A percentile compares a stretch with the other conserved stretches of the same genome.
phyloP scores from a whole-genome alignment of 1,284 basidiomycete species.

The Rhizoctonia solani region DNA sequence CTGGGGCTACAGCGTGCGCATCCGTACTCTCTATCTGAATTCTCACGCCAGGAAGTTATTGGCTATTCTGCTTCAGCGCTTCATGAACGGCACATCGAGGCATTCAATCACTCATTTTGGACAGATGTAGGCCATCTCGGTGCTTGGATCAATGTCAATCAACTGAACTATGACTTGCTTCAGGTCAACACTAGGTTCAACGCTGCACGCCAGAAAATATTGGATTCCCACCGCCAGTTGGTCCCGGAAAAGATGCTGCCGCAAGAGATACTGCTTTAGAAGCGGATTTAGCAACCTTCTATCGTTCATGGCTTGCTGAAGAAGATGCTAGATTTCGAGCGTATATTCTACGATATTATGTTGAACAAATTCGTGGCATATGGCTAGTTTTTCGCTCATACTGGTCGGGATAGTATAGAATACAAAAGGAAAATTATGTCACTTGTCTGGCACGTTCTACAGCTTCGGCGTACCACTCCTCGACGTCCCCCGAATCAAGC shows the following conservation, averaged over 20 bases:
- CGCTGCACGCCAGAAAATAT: slow-evolving; percentile 59
- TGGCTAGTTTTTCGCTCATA: slow-evolving; percentile 32
- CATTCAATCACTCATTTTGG: slow-evolving; percentile 76
- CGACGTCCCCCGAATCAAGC: slow-evolving; percentile 18
- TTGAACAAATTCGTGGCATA: slow-evolving; percentile 25
- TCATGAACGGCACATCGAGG: slow-evolving; percentile 56
- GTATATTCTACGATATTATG: slow-evolving; percentile 52
- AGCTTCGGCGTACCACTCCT: slow-evolving; percentile 31
- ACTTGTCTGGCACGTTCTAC: slow-evolving; percentile 11
- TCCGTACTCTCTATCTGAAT: slow-evolving; percentile 75
- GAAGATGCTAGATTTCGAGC: slow-evolving; percentile 59
- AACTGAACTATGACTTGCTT: background rate
- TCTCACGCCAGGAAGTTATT: slow-evolving; percentile 49
- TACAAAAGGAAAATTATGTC: background rate
- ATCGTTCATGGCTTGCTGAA: slow-evolving; percentile 68
- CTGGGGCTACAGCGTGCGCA: slow-evolving; percentile 47
- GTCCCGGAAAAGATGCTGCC: slow-evolving; percentile 54
- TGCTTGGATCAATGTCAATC: background rate
- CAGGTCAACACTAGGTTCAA: slow-evolving; percentile 77
- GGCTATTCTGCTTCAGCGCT: slow-evolving; percentile 30
- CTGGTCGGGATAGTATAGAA: slow-evolving; percentile 23
- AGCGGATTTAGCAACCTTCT: slow-evolving; percentile 67
- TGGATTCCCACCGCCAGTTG: slow-evolving; percentile 60
- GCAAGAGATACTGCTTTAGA: slow-evolving; percentile 47
- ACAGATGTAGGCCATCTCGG: slow-evolving; percentile 59